phyloP scores from a whole-genome alignment of 352 stramenopile genomes.

The Globisporangium radiosum region DNA sequence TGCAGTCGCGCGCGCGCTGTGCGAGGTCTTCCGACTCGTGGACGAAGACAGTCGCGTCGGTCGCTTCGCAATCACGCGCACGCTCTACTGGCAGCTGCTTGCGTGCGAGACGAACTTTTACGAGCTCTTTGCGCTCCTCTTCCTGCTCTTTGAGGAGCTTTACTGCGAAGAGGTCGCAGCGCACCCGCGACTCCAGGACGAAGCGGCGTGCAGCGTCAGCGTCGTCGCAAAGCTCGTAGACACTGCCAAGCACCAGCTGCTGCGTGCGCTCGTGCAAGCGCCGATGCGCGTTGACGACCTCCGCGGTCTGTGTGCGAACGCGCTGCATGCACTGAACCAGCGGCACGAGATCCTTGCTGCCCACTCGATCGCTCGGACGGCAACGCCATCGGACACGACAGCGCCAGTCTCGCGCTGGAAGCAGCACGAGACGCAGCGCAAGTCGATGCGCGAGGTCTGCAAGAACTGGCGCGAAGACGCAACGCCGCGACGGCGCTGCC shows the following conservation, averaged over 20 bases:
- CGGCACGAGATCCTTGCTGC: neutral
- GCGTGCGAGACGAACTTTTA: conserved; percentile 45
- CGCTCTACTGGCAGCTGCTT: conserved; percentile 64
- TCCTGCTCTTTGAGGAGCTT: conserved; percentile 61
- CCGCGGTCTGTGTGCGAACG: conserved; percentile 38
- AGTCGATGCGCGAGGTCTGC: conserved; percentile 1
- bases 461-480: conserved; percentile 1
- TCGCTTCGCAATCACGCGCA: conserved; percentile 39
- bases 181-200: conserved; percentile 26
- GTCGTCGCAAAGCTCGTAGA: conserved; percentile 42
- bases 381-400: neutral
- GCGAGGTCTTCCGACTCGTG: conserved; percentile 43
- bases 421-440: conserved; percentile 1
- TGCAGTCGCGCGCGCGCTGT: conserved; percentile 38
- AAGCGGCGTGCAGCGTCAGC: conserved; percentile 21
- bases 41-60: conserved; percentile 28
- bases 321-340: conserved; percentile 2
- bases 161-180: conserved; percentile 49
- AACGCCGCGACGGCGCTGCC: neutral
- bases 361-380: neutral
- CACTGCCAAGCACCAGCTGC: conserved; percentile 30
- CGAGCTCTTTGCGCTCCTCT: conserved; percentile 46
- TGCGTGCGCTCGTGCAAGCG: conserved; percentile 30
- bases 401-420: conserved; percentile 6
- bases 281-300: conserved; percentile 37